phyloP scores from a whole-genome alignment of 257 asterid genomes.

The Nicotiana obtusifolia region DNA sequence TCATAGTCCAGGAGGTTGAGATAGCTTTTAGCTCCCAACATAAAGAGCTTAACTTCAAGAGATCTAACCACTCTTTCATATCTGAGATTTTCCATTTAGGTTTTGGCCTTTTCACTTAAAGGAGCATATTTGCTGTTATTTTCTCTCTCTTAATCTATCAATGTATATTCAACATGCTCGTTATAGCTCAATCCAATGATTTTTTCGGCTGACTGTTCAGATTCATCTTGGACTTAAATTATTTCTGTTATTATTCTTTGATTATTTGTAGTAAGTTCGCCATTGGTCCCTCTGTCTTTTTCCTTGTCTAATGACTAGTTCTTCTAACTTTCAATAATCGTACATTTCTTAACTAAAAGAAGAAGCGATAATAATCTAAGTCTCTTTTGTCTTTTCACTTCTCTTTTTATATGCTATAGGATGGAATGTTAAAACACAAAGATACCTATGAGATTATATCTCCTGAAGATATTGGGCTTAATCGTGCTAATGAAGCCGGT shows the following conservation, averaged over 20 bases:
- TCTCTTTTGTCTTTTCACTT: neutral
- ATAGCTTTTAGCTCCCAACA: neutral
- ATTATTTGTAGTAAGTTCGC: neutral
- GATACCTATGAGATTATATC: conserved; percentile 86
- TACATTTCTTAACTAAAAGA: neutral
- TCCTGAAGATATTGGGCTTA: conserved; percentile 95
- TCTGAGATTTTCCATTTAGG: neutral
- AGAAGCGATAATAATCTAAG: neutral
- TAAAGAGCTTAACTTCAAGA: neutral
- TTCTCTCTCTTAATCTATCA: neutral
- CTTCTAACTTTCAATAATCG: neutral
- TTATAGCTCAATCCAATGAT: neutral
- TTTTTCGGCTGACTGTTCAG: neutral
- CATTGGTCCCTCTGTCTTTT: neutral
- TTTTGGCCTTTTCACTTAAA: neutral
- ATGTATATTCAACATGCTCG: neutral
- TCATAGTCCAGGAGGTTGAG: neutral
- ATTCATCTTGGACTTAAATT: neutral
- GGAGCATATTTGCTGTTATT: neutral
- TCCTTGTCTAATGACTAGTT: neutral
- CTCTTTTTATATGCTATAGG: conserved; percentile 32
- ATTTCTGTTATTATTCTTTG: neutral
- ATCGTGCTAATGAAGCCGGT: conserved; percentile 80
- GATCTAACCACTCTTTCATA: neutral
- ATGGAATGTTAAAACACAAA: conserved; percentile 94